Evolutionary conservation across 1,284 basidiomycete species (phyloP), one percentile per base, ranked within the genome.

Genomic region (Austroboletus novae-zelandiae): DNA sequence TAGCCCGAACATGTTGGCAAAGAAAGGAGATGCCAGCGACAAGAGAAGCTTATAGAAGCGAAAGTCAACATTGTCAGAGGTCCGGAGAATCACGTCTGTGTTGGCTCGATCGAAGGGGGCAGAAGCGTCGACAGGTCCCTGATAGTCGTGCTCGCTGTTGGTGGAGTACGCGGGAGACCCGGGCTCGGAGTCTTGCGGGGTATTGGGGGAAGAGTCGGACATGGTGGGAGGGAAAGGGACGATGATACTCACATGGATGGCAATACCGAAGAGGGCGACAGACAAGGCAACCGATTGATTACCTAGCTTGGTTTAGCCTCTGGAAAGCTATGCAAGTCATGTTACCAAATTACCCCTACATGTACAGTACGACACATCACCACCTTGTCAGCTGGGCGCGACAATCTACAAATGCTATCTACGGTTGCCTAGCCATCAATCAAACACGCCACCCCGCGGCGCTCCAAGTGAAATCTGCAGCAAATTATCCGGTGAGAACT

Each of bases 1-100:
- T 13, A 75, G 51, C 10, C 61, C 53, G 48, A 76, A 72, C 73
- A 78, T 73, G 46, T 63, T 64, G 43, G 62, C 59, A 56, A 79
- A 77, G 57, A 75, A 64, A 13, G 69, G 60, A 25, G 74, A 74
- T 3, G 70, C 68, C 29, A 68, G 53, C 31, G 66, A 65, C 30
- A 78, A 62, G 47, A 78, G 62, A 9, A 63, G 51, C 43, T 67
- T 68, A 56, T 69, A 62, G 40, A 76, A 68, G 43, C 60, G 64
- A 57, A 74, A 77, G 45, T 70, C 66, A 45, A 72, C 63, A 40
- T 62, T 58, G 55, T 74, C 71, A 14, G 64, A 67, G 5, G 74
- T 69, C 23, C 66, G 66, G 25, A 78, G 60, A 20, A 73, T 66
- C 37, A 76, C 54, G 50, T 77, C 75, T 25, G 71, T 65, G 35